Conservation (phyloP, 139 green algal genomes). For the Pleodorina starrii region DNA sequence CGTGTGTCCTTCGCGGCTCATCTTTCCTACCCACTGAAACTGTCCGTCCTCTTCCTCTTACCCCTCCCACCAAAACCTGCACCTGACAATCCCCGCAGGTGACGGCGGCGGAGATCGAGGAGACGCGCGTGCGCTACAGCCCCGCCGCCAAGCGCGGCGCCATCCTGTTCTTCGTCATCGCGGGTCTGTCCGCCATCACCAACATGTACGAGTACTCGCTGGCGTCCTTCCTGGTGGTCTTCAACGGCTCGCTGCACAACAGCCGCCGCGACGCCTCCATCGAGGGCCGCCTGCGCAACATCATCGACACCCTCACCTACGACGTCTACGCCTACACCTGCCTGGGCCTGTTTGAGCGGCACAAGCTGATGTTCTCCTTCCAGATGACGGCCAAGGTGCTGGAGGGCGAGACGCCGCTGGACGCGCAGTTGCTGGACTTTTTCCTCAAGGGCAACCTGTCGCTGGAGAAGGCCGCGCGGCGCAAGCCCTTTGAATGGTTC, state of each 20-base stretch:
- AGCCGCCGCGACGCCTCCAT: conserved; percentile 64
- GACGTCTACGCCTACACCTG: conserved; percentile 90
- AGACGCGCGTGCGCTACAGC: conserved; percentile 75
- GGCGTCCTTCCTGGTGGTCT: conserved; percentile 81
- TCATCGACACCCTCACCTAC: conserved; percentile 85
- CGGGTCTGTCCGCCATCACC: conserved; percentile 76
- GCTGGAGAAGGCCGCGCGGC: conserved; percentile 74
- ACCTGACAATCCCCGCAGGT: no score
- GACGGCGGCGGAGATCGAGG: conserved; percentile 81
- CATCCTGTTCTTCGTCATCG: conserved; percentile 91
- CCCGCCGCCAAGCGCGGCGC: conserved; percentile 83
- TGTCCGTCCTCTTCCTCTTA: no score
- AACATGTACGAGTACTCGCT: conserved; percentile 92
- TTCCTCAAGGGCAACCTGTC: conserved; percentile 92
- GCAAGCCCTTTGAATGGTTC: conserved; percentile 81
- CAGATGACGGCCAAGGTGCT: conserved; percentile 87
- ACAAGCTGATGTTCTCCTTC: conserved; percentile 90
- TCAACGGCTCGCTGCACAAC: conserved; percentile 74
- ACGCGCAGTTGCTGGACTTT: conserved; percentile 85
- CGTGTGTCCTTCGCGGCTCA: no score
- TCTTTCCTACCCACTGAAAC: no score
- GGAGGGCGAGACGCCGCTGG: conserved; percentile 70
- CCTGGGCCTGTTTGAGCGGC: conserved; percentile 85
- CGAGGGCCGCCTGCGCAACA: conserved; percentile 74
- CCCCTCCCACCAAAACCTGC: no score